These are phyloP conservation scores for Asterochloris erici DNA, from an alignment of 139 green algal genomes.

Conservation along the genomic window DNA sequence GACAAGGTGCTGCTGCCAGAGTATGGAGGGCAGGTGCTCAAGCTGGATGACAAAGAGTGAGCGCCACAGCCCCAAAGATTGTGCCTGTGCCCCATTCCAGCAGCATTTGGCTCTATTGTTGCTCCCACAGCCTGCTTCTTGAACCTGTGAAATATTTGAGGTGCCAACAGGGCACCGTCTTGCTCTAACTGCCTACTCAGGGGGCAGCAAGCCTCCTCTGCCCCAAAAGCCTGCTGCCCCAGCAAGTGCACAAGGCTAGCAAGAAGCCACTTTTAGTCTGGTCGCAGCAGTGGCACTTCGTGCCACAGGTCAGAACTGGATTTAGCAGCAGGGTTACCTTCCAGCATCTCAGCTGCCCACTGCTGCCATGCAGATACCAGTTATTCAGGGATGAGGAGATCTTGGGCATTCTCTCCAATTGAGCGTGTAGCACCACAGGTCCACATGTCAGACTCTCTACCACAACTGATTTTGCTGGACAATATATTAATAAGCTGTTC, in stretches of 20 bases:
- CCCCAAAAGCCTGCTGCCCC: background rate
- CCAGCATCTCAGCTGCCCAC: background rate
- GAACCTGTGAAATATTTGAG: background rate
- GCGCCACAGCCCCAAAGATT: constrained; percentile 12
- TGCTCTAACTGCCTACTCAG: background rate
- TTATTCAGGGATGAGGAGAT: constrained; percentile 28
- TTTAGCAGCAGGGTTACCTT: background rate
- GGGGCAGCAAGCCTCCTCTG: background rate
- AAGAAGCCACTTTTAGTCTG: too few relatives aligned
- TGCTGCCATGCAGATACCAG: constrained; percentile 20
- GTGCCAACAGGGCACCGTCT: background rate
- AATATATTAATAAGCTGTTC: background rate
- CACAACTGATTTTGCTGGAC: background rate
- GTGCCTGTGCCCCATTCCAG: background rate
- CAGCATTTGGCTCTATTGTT: background rate
- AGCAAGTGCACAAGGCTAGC: background rate
- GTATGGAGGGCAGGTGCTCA: constrained; percentile 88
- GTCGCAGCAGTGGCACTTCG: background rate
- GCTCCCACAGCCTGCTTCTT: background rate
- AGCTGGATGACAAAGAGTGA: constrained; percentile 94
- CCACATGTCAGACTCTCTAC: background rate
- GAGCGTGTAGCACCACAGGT: background rate
- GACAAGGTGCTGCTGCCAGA: constrained; percentile 97
- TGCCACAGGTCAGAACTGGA: background rate
- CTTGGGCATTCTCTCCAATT: constrained; percentile 17